Evolutionary conservation across 345 rosid genomes (phyloP).

Genomic region (Lumnitzera racemosa): DNA sequence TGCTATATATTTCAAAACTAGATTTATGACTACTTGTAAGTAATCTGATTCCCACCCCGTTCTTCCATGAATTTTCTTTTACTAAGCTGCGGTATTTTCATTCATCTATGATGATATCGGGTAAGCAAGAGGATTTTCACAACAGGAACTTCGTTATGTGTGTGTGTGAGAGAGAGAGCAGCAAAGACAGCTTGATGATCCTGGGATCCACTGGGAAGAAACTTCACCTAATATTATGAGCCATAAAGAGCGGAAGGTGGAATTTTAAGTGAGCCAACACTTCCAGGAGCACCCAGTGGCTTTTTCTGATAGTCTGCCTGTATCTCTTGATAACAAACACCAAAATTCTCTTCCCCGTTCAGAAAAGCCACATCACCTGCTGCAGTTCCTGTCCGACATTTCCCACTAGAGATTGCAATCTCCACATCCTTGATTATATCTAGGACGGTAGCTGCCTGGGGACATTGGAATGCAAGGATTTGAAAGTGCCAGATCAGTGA

Average conservation of each 20-base stretch:
- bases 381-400: conserved; percentile 84
- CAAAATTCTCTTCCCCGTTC: conserved; percentile 80
- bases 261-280: conserved; percentile 35
- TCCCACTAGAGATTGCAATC: conserved; percentile 77
- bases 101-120: background rate
- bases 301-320: conserved; percentile 69
- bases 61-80: conserved; percentile 5
- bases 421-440: conserved; percentile 87
- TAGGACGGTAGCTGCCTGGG: conserved; percentile 53
- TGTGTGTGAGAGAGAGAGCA: conserved; percentile 1
- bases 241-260: conserved; percentile 14
- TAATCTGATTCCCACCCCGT: background rate
- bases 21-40: background rate
- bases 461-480: conserved; percentile 62
- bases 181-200: no score
- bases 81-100: conserved; percentile 10
- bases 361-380: conserved; percentile 99
- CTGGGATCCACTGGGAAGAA: no score
- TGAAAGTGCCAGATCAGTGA: conserved; percentile 71
- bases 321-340: conserved; percentile 93
- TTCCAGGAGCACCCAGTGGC: conserved; percentile 26
- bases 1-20: background rate
- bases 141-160: conserved; percentile 5
- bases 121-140: background rate
- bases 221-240: conserved; percentile 5